Conservation (phyloP, 2,329 filamentous ascomycete species). For the Stromatinia cepivora region DNA sequence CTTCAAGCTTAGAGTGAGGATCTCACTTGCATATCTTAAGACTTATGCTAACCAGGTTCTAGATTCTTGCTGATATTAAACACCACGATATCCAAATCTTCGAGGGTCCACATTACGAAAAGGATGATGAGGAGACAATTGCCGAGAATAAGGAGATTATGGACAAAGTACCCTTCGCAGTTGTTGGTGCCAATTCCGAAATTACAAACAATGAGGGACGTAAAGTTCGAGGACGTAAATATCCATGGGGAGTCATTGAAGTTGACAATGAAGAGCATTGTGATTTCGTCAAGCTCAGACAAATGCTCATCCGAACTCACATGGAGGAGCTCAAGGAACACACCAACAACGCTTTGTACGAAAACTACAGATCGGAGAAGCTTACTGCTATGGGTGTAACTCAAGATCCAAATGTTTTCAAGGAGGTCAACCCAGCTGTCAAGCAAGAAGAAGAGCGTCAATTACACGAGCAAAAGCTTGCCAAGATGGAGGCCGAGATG, state of each 20-base stretch:
- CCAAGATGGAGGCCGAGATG: constrained; percentile 99
- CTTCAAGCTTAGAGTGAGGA: constrained; percentile 93
- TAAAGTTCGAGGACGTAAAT: constrained; percentile 91
- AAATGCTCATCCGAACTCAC: constrained; percentile 99
- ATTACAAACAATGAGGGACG: constrained; percentile 88
- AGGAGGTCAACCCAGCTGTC: constrained; percentile 99
- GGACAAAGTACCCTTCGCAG: constrained; percentile 98
- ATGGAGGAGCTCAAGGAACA: constrained; percentile 99
- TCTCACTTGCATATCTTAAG: background rate
- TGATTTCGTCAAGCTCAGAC: constrained; percentile 98
- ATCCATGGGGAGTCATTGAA: constrained; percentile 98
- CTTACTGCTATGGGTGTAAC: constrained; percentile 97
- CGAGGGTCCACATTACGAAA: constrained; percentile 95
- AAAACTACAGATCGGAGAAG: constrained; percentile 99
- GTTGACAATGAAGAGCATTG: constrained; percentile 99
- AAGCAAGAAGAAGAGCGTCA: constrained; percentile 99
- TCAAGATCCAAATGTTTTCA: constrained; percentile 98
- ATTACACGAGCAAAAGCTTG: constrained; percentile 98
- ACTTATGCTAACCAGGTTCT: constrained; percentile 26
- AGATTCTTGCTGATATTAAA: constrained; percentile 97
- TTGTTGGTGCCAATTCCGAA: constrained; percentile 95
- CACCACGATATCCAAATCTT: constrained; percentile 99
- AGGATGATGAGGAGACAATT: constrained; percentile 99
- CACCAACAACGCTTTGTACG: constrained; percentile 98
- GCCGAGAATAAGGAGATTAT: constrained; percentile 99